A percentile compares a stretch with the other conserved stretches of the same genome.
phyloP scores from a whole-genome alignment of 495 filamentous ascomycete species.

The Penicillium pulvis region DNA sequence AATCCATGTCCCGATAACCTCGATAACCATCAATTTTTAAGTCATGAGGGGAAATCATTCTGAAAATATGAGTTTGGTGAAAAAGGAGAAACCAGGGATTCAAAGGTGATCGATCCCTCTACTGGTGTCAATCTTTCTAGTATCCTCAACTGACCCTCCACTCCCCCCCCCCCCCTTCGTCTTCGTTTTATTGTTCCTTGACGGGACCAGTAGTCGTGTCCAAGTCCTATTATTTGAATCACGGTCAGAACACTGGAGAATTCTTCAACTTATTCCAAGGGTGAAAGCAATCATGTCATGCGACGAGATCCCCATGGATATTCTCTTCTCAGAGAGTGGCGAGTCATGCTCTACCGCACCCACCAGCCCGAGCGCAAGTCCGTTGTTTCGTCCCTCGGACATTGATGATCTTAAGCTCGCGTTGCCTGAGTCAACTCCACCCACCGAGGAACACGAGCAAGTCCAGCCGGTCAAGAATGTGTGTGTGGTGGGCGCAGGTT shows the following conservation, averaged over 20 bases:
- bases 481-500: constrained; percentile 66
- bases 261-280: background rate
- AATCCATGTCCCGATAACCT: background rate
- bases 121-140: background rate
- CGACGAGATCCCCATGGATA: constrained; percentile 28
- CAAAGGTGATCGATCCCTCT: background rate
- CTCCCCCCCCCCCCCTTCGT: background rate
- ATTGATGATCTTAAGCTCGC: constrained; percentile 30
- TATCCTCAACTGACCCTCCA: background rate
- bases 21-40: background rate
- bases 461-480: constrained; percentile 50
- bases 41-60: background rate
- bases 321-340: constrained; percentile 29
- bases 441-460: constrained; percentile 13
- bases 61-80: background rate
- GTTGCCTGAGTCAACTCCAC: constrained; percentile 15
- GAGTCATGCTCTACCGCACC: constrained; percentile 46
- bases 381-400: constrained; percentile 43
- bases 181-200: background rate
- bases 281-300: constrained; percentile 10
- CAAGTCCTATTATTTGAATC: background rate
- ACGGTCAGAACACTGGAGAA: background rate
- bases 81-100: background rate
- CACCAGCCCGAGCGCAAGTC: constrained; percentile 55
- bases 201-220: background rate